Conservation (phyloP, 1,284 basidiomycete species). For the Rhodotorula sp. region DNA sequence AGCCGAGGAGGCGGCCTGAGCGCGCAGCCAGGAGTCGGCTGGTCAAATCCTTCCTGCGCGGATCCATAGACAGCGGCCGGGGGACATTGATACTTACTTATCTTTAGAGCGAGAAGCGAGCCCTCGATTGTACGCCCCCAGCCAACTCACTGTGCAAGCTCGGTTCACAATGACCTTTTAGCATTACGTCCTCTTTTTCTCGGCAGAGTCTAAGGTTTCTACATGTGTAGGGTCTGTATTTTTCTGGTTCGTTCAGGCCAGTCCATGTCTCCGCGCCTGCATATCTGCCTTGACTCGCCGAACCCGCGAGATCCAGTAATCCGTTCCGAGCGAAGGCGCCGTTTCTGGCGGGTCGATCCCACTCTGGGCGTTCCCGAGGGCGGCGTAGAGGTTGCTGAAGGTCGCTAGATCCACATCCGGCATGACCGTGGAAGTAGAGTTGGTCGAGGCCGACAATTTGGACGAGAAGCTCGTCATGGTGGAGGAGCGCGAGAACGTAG, state of each 20-base stretch:
- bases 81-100: no score
- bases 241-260: neutral
- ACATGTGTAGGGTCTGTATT: neutral
- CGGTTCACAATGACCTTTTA: no score
- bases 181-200: neutral
- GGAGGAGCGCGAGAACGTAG: neutral
- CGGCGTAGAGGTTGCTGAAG: neutral
- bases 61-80: no score
- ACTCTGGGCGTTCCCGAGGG: neutral
- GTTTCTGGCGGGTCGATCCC: neutral
- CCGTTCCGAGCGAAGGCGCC: neutral
- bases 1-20: no score
- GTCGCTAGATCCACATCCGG: neutral
- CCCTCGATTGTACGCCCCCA: no score
- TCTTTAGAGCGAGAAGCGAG: no score
- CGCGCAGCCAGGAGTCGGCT: no score
- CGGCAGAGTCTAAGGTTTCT: neutral
- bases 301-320: neutral
- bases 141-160: no score
- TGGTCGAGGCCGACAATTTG: neutral
- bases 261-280: neutral
- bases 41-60: no score
- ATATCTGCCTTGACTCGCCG: neutral
- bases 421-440: neutral
- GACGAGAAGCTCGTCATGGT: neutral